A percentile compares a stretch with the other conserved stretches of the same genome.
phyloP scores from a whole-genome alignment of 345 rosid species.

The Kernera saxatilis region DNA sequence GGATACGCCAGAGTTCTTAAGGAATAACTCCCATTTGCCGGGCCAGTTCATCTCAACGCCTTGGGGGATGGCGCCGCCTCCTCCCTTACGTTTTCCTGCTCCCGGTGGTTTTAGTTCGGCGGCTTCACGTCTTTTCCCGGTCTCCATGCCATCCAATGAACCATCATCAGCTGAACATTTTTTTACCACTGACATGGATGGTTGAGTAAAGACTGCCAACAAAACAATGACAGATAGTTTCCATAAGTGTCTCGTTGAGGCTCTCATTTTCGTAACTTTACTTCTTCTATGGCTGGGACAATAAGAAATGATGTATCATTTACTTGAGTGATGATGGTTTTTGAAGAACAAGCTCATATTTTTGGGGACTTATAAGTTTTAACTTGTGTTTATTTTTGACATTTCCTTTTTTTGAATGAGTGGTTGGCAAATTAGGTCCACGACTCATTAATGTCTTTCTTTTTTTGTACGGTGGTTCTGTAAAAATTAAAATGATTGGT shows the following conservation, averaged over 20 bases:
- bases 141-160: neutral
- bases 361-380: conserved; percentile 9
- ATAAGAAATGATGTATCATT: neutral
- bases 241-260: conserved; percentile 15
- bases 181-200: neutral
- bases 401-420: neutral
- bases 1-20: conserved; percentile 60
- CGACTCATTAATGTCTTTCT: neutral
- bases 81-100: neutral
- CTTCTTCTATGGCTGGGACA: neutral
- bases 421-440: conserved; percentile 8
- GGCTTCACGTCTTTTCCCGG: neutral
- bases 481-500: neutral
- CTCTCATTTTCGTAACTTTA: conserved; percentile 8
- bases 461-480: neutral
- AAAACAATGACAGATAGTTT: conserved; percentile 15
- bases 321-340: neutral
- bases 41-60: conserved; percentile 23
- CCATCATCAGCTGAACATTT: neutral
- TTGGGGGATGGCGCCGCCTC: neutral
- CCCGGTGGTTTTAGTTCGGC: neutral
- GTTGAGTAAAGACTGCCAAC: neutral
- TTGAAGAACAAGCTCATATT: neutral
- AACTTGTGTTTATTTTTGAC: conserved; percentile 14
- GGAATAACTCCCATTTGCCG: conserved; percentile 58